Conservation (phyloP, 345 rosid genomes). For the Moringa oleifera region DNA sequence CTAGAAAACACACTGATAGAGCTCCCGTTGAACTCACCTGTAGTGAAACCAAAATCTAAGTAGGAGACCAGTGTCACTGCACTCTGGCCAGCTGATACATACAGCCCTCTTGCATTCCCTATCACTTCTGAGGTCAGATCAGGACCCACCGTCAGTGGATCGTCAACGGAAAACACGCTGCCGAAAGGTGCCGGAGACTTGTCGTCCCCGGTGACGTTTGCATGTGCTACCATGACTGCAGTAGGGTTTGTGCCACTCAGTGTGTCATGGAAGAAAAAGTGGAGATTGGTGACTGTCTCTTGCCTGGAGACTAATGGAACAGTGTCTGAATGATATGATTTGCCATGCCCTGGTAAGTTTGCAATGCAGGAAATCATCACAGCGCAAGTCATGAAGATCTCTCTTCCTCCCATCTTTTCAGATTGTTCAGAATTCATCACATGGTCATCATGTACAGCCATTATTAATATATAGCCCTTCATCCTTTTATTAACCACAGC, state of each 20-base stretch:
- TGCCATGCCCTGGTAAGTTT: neutral
- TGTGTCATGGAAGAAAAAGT: slow-evolving; percentile 33
- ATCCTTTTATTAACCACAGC: too few relatives aligned
- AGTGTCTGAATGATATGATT: slow-evolving; percentile 11
- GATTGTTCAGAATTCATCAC: neutral
- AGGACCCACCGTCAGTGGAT: slow-evolving; percentile 36
- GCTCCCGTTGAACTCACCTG: slow-evolving; percentile 38
- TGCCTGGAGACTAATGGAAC: neutral
- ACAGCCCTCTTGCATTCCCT: slow-evolving; percentile 42
- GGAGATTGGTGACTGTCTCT: slow-evolving; percentile 25
- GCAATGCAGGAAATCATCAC: slow-evolving; percentile 8
- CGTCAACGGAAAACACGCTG: slow-evolving; percentile 36
- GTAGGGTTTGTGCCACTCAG: slow-evolving; percentile 24
- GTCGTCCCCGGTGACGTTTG: slow-evolving; percentile 8
- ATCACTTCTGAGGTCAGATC: slow-evolving; percentile 23
- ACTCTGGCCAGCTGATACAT: slow-evolving; percentile 25
- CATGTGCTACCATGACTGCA: slow-evolving; percentile 30
- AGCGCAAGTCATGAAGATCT: neutral
- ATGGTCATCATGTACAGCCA: too few relatives aligned
- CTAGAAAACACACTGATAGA: slow-evolving; percentile 43
- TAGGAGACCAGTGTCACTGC: slow-evolving; percentile 25
- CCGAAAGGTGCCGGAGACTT: slow-evolving; percentile 22
- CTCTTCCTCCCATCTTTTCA: slow-evolving; percentile 4
- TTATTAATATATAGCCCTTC: too few relatives aligned
- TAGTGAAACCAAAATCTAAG: slow-evolving; percentile 36